Percentiles rank a stretch among this genome's conserved stretches.
Conservation (phyloP, 139 green algal species). For the Spirogloea muscicola region DNA sequence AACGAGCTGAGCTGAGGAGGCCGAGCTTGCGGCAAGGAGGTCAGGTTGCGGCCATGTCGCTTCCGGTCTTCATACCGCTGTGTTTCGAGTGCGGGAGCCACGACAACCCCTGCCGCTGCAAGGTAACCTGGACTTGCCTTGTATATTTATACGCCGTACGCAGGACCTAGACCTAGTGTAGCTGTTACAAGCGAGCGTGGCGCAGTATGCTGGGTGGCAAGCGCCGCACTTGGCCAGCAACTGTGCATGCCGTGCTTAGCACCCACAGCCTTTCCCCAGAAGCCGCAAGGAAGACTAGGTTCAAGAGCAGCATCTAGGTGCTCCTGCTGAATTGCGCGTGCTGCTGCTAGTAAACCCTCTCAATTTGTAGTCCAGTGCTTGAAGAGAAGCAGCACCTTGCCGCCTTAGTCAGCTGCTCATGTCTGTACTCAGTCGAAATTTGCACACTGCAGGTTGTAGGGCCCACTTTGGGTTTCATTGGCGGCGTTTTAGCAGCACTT, state of each 20-base stretch:
- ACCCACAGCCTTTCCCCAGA: neutral
- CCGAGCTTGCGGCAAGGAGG: no score
- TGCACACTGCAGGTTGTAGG: constrained; percentile 15
- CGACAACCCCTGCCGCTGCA: constrained; percentile 31
- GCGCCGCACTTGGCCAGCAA: neutral
- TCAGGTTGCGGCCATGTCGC: no score
- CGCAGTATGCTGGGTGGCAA: neutral
- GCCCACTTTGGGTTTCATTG: constrained; percentile 20
- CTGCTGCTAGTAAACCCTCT: no score
- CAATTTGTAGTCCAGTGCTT: neutral
- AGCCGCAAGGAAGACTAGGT: neutral
- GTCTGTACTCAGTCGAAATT: neutral
- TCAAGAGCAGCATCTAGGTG: neutral
- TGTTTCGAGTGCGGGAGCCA: constrained; percentile 30
- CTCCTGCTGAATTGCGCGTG: neutral
- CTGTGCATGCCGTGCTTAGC: neutral
- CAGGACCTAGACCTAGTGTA: neutral
- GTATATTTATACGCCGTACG: neutral
- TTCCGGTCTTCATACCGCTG: no score
- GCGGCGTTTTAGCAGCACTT: constrained; percentile 10
- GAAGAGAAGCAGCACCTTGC: neutral
- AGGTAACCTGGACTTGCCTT: neutral
- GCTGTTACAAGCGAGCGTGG: neutral
- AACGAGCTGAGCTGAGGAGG: no score
- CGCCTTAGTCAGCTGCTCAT: neutral